Conservation (phyloP, 768 basidiomycete genomes). For the Polyporus arcularius region DNA sequence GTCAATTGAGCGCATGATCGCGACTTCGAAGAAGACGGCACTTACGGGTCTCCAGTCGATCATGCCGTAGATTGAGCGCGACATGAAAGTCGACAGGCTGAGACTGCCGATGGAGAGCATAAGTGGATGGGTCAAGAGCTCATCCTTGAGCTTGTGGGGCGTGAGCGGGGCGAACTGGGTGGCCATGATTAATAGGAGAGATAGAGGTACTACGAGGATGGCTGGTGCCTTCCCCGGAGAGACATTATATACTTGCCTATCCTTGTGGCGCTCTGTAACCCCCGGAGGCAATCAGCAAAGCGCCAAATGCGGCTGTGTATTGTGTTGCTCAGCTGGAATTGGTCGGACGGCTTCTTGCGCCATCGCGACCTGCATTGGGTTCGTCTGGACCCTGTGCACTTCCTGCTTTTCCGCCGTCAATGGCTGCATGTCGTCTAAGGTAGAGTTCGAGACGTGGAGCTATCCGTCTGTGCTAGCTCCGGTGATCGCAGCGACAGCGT, state of each 20-base stretch:
- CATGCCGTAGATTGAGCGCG: conserved; percentile 6
- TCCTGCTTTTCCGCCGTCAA: too few relatives aligned
- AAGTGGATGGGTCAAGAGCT: conserved; percentile 4
- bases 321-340: too few relatives aligned
- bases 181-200: background rate
- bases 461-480: too few relatives aligned
- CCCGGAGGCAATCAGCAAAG: background rate
- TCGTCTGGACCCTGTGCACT: too few relatives aligned
- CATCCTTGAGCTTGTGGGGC: conserved; percentile 2
- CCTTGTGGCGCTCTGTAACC: background rate
- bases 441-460: too few relatives aligned
- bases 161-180: conserved; percentile 1
- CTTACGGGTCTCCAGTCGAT: conserved; percentile 13
- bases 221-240: background rate
- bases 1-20: background rate
- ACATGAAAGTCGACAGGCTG: conserved; percentile 3
- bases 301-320: too few relatives aligned
- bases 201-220: background rate
- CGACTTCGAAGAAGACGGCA: background rate
- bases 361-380: too few relatives aligned
- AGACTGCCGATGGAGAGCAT: conserved; percentile 10
- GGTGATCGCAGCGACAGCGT: too few relatives aligned
- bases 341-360: too few relatives aligned
- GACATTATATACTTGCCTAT: background rate
- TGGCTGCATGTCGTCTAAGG: too few relatives aligned